Evolutionary conservation across 805 yeast species (phyloP).

Genomic region (Candida corydali): DNA sequence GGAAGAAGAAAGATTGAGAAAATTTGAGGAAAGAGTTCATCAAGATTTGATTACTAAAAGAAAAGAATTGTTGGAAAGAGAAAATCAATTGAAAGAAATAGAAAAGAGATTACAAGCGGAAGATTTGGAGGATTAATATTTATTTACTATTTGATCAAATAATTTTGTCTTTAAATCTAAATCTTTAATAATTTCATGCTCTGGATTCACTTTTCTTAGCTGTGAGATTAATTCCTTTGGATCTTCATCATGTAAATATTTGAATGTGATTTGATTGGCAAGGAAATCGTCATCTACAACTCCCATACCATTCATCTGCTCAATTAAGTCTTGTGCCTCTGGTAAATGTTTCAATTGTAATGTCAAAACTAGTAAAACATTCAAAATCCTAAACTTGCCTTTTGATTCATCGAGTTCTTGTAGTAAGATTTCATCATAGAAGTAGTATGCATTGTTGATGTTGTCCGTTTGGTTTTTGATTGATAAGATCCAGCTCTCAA

Average conservation of each 20-base stretch:
- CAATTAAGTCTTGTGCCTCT: constrained; percentile 66
- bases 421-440: constrained; percentile 78
- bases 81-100: constrained; percentile 77
- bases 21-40: constrained; percentile 86
- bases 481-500: constrained; percentile 63
- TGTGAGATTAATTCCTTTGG: constrained; percentile 47
- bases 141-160: constrained; percentile 67
- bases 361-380: constrained; percentile 67
- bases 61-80: constrained; percentile 79
- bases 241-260: constrained; percentile 44
- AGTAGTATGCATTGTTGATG: constrained; percentile 45
- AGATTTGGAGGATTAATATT: constrained; percentile 32
- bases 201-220: constrained; percentile 45
- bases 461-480: constrained; percentile 39
- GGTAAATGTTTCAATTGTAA: constrained; percentile 75
- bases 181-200: constrained; percentile 57
- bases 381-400: constrained; percentile 37
- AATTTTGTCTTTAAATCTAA: constrained; percentile 54
- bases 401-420: constrained; percentile 33
- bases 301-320: constrained; percentile 42
- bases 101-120: constrained; percentile 66
- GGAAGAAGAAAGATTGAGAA: constrained; percentile 84
- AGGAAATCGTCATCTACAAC: constrained; percentile 33
- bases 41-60: constrained; percentile 78
- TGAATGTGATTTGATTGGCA: constrained; percentile 63